Conservation (phyloP, 176 grass and related monocot species). For the Aegilops longissima region DNA sequence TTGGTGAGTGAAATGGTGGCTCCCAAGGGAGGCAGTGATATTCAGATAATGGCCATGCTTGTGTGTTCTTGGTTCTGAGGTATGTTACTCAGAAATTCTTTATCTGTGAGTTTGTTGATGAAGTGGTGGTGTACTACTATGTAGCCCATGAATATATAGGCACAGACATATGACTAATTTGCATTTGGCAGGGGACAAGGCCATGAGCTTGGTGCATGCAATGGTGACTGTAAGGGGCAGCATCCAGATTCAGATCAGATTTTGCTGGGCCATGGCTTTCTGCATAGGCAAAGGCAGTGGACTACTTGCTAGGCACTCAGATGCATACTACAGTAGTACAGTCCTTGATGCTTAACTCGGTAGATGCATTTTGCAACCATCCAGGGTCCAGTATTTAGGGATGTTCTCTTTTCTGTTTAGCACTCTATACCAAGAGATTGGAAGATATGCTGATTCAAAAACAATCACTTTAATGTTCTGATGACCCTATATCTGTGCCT, state of each 20-base stretch:
- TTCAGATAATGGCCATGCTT: slow-evolving; percentile 31
- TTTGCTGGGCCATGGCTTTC: slow-evolving; percentile 7
- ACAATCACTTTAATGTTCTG: not conserved
- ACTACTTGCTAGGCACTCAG: slow-evolving; percentile 14
- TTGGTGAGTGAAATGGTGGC: too few relatives aligned
- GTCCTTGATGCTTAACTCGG: slow-evolving; percentile 8
- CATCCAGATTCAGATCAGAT: slow-evolving; percentile 32
- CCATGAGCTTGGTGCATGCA: slow-evolving; percentile 29
- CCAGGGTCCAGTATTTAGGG: not conserved
- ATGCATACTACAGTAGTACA: not conserved
- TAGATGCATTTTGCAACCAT: slow-evolving; percentile 4
- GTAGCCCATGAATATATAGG: not conserved
- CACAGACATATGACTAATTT: not conserved
- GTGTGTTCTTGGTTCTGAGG: slow-evolving; percentile 7
- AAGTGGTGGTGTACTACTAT: not conserved
- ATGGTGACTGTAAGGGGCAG: slow-evolving; percentile 7
- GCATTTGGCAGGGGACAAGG: slow-evolving; percentile 39
- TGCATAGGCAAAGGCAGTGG: not conserved
- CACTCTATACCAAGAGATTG: not conserved
- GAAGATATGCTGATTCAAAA: not conserved
- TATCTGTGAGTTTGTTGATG: slow-evolving; percentile 8
- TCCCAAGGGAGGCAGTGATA: too few relatives aligned
- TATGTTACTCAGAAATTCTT: slow-evolving; percentile 6
- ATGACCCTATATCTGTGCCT: not conserved
- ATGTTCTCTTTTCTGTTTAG: not conserved